Evolutionary conservation across 352 stramenopile genomes (phyloP).

Genomic region (Discostella stelligera): DNA sequence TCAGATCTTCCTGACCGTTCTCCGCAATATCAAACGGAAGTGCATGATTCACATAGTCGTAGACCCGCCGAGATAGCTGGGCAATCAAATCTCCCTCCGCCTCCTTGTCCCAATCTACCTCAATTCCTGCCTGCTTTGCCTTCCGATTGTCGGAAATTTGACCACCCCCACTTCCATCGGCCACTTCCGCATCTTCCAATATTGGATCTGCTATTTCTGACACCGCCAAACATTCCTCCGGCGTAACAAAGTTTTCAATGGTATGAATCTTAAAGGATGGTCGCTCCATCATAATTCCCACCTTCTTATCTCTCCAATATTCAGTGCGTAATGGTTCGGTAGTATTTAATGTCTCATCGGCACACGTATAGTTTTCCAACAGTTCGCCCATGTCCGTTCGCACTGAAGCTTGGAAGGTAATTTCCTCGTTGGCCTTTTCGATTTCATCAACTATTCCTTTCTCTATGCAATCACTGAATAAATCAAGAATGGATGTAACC

Average conservation of each 20-base stretch:
- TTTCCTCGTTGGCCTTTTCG: slow-evolving; percentile 63
- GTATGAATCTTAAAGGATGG: slow-evolving; percentile 67
- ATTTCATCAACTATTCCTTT: slow-evolving; percentile 48
- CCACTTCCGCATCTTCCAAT: slow-evolving; percentile 73
- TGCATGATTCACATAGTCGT: slow-evolving; percentile 76
- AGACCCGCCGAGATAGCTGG: slow-evolving; percentile 57
- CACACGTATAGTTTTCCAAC: slow-evolving; percentile 80
- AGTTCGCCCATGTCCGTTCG: slow-evolving; percentile 48
- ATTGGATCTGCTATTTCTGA: slow-evolving; percentile 35
- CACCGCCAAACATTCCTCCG: slow-evolving; percentile 71
- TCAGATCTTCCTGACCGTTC: slow-evolving; percentile 76
- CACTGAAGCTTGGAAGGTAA: slow-evolving; percentile 57
- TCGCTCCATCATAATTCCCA: slow-evolving; percentile 62
- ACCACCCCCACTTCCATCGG: slow-evolving; percentile 64
- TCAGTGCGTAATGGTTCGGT: slow-evolving; percentile 40
- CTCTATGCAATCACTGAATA: slow-evolving; percentile 56
- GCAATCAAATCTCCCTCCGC: slow-evolving; percentile 63
- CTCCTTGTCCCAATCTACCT: slow-evolving; percentile 64
- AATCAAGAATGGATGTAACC: slow-evolving; percentile 30
- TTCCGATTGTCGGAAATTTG: slow-evolving; percentile 61
- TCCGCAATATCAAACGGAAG: slow-evolving; percentile 66
- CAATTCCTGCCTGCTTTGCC: slow-evolving; percentile 72
- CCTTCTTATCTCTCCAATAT: slow-evolving; percentile 50
- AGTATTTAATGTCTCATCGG: slow-evolving; percentile 54
- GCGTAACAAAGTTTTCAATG: slow-evolving; percentile 74